Base-by-base conservation (phyloP, 1,139 yeast species). In the Lodderomyces parapsilosis region DNA sequence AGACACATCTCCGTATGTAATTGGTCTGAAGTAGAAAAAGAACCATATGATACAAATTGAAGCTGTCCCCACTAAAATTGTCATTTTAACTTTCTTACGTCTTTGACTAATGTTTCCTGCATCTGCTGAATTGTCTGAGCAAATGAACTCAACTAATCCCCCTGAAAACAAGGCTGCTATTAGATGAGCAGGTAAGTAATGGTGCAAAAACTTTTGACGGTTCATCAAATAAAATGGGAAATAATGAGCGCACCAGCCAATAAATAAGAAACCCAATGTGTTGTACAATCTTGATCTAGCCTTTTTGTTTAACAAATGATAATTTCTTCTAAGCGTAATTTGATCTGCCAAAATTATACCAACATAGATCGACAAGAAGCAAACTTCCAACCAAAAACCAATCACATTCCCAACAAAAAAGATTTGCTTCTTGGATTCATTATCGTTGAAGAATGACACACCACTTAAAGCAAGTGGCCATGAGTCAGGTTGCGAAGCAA, bases 401-500 rank as follows among this genome's bases (percentile, higher is more conserved):
- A 88, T 67, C 45, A 88, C 76, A 66, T 94, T 93, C 49, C 99
- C 99, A 44, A 86, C 71, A 65, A 93, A 88, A 66, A 84, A 94
- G 45, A 93, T 90, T 66, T 94, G 99, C 57, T 71, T 72, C 52
- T 72, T 78, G 46, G 60, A 60, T 2, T 67, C 72, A 49, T 81
- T 81, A 48, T 88, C 83, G 38, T 95, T 90, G 96, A 98, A 93
- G 76, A 93, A 93, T 1, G 97, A 89, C 24, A 93, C 97, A 53
- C 99, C 99, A 11, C 88, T 80, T 43, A 86, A 66, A 38, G 94
- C 79, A 53, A 88, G 76, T n/a, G 99, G 99, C 99, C 99, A 93
- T 6, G 86, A 71, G 50, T 83, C 80, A 4, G 99, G 99, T 50
- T 83, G 85, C 4, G 97, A 88, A 7, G 98, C 96, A 70, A 88